Base-by-base conservation (phyloP, 371 early-diverging fungal species). In the Mortierella polycephala region DNA sequence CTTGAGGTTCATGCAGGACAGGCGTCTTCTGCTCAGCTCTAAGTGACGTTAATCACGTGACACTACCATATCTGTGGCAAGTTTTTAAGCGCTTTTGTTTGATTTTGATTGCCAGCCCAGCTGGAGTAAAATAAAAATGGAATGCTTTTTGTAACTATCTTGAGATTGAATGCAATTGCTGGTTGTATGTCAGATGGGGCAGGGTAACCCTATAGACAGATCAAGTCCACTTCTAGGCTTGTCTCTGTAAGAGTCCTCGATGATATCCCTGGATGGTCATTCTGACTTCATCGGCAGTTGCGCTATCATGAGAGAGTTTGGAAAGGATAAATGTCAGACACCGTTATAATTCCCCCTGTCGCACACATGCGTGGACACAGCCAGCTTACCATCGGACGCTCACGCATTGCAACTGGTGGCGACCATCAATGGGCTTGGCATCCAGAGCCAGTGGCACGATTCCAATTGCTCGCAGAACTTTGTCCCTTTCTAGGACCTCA, bases 21-120 rank as follows among this genome's bases (percentile, higher is more conserved):
- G 23, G 40, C 60, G 13, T 52, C 60, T n/a, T 49, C 60, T 18
- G 62, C 55, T n/a, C 71, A 70, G 56, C 64, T 64, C n/a, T 70
- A 60, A 64, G 18, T 55, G 23, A n/a, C 14, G 2, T 3, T 2
- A 10, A 52, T 20, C 52, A 20, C 20, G n/a, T 20, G 10, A 20
- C n/a, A 18, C 10, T 12, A 20, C 30, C 30, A 20, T 52, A 1
- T 2, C 52, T n/a, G 10, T 52, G 52, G 52, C 13, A 52, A 20
- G 21, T 18, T 14, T 14, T 20, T 52, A 1, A 20, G n/a, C n/a
- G n/a, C 30, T 2, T 30, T 1, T 30, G 30, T 51, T 11, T 14
- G 10, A 12, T 51, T 11, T 7, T 12, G 51, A n/a, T 14, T 18
- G 23, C 57, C n/a, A 11, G 7, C 49, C n/a, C n/a, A n/a, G n/a